These are phyloP conservation scores for Leccinum uliginosum DNA, from an alignment of 768 basidiomycete species.

Conservation along the genomic window DNA sequence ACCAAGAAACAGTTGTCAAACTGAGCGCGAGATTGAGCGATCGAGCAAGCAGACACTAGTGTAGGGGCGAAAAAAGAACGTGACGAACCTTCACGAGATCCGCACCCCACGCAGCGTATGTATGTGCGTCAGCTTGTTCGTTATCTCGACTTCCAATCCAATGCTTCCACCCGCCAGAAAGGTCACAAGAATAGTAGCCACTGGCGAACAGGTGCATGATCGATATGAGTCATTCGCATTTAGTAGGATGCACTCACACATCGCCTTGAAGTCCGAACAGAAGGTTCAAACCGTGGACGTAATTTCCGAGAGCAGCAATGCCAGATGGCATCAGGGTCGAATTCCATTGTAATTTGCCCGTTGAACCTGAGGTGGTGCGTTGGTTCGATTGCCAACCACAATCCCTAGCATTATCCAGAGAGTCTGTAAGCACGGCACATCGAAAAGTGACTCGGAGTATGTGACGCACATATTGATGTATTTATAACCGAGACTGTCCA, in stretches of 20 bases:
- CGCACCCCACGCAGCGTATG: slow-evolving; percentile 3
- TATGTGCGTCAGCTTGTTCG: slow-evolving; percentile 5
- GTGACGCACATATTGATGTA: slow-evolving; percentile 9
- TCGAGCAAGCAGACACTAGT: no score
- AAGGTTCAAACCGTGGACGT: slow-evolving; percentile 6
- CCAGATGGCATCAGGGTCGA: slow-evolving; percentile 7
- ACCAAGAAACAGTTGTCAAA: slow-evolving; percentile 10
- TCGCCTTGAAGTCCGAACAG: slow-evolving; percentile 9
- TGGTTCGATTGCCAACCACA: slow-evolving; percentile 10
- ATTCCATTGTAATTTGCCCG: slow-evolving; percentile 5
- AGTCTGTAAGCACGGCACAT: no score
- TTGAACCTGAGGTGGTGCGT: not conserved
- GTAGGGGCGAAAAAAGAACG: no score
- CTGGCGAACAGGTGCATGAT: no score
- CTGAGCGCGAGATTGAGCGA: not conserved
- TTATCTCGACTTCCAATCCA: slow-evolving; percentile 8
- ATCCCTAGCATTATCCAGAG: slow-evolving; percentile 1
- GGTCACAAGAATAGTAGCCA: slow-evolving; percentile 3
- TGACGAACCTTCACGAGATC: slow-evolving; percentile 12
- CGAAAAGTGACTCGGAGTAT: no score
- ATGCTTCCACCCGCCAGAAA: not conserved
- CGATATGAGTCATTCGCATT: not conserved
- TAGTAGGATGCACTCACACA: slow-evolving; percentile 1
- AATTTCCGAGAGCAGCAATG: slow-evolving; percentile 9
- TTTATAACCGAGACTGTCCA: slow-evolving; percentile 4